Evolutionary conservation across 2,329 filamentous ascomycete genomes (phyloP).

Genomic region (Ophiosphaerella herpotricha): DNA sequence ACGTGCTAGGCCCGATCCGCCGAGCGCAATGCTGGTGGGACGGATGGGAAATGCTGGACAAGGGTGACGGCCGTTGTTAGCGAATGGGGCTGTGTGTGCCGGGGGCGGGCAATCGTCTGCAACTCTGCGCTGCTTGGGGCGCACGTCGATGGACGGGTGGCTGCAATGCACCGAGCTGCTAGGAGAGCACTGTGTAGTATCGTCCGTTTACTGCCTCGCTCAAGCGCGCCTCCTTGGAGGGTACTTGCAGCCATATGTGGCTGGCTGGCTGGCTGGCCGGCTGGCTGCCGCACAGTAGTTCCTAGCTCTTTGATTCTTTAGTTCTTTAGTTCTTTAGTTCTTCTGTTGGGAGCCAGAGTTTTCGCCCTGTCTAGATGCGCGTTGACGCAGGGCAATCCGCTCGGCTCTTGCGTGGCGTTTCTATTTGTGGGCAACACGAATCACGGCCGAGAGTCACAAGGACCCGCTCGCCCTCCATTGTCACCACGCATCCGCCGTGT

Average conservation of each 20-base stretch:
- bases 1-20: constrained; percentile 4
- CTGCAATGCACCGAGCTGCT: no score
- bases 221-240: no score
- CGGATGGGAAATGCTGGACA: constrained; percentile 14
- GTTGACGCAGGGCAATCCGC: background rate
- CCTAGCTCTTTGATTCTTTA: no score
- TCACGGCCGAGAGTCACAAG: background rate
- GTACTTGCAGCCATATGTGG: no score
- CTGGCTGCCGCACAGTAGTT: no score
- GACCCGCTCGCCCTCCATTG: background rate
- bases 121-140: no score
- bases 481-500: background rate
- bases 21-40: background rate
- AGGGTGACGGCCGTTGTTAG: constrained; percentile 7
- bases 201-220: no score
- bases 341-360: constrained; percentile 18
- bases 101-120: no score
- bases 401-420: background rate
- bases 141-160: no score
- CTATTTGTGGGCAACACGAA: background rate
- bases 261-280: no score
- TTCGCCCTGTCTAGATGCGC: constrained; percentile 5
- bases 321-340: background rate
- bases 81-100: background rate
- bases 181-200: no score